These are phyloP conservation scores for Populus tomentosa DNA, from an alignment of 441 rosid species.

Conservation along the genomic window DNA sequence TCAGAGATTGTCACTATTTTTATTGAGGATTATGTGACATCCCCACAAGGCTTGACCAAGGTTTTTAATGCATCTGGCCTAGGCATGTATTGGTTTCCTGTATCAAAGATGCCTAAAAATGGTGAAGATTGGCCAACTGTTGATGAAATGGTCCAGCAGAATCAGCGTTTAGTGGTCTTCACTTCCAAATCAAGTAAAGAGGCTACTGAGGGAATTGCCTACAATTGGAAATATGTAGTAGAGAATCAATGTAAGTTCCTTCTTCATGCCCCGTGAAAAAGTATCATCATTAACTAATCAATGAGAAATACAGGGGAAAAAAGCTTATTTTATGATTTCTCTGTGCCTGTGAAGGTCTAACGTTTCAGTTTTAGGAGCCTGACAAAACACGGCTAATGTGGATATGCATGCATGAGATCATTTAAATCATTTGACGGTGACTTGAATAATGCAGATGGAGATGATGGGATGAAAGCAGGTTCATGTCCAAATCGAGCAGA, in stretches of 20 bases:
- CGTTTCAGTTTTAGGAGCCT: background rate
- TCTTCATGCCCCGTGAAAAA: background rate
- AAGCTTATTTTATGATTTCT: background rate
- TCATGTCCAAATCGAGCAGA: conserved; percentile 67
- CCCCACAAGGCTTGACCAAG: too few species aligned
- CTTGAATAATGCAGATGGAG: conserved; percentile 56
- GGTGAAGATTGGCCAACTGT: conserved; percentile 90
- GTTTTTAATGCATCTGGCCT: too few species aligned
- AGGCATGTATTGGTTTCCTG: too few species aligned
- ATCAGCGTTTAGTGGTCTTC: conserved; percentile 77
- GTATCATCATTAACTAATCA: background rate
- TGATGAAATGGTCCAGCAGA: conserved; percentile 78
- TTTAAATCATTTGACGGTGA: background rate
- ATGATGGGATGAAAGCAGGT: conserved; percentile 65
- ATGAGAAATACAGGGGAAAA: background rate
- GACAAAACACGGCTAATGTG: background rate
- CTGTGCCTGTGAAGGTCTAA: background rate
- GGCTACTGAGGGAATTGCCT: conserved; percentile 87
- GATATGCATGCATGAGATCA: background rate
- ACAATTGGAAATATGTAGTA: conserved; percentile 80
- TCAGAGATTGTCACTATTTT: too few species aligned
- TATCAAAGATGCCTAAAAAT: conserved; percentile 46
- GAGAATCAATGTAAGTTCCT: conserved; percentile 69
- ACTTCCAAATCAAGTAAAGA: conserved; percentile 71
- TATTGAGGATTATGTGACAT: too few species aligned